Evolutionary conservation across 2,329 filamentous ascomycete species (phyloP).

Genomic region (Fusarium sp.): DNA sequence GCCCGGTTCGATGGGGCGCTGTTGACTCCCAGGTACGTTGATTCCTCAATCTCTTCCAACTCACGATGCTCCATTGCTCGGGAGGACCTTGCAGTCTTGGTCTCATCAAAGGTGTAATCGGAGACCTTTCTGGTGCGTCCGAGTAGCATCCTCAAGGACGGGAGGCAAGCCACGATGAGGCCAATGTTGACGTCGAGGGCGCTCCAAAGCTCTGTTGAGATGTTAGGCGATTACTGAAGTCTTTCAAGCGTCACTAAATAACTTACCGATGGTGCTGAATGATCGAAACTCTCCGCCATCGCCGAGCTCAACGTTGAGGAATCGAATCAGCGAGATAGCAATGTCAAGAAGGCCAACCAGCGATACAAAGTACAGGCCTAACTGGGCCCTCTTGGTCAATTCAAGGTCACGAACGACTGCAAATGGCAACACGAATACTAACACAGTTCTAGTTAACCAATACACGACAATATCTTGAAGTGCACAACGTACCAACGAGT

Average conservation of each 20-base stretch:
- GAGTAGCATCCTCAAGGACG: slow-evolving; percentile 22
- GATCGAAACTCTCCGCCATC: slow-evolving; percentile 23
- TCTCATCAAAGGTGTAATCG: slow-evolving; percentile 21
- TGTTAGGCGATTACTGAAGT: background rate
- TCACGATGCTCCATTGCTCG: slow-evolving; percentile 19
- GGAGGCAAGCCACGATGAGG: slow-evolving; percentile 32
- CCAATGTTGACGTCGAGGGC: slow-evolving; percentile 34
- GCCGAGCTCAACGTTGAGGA: slow-evolving; percentile 28
- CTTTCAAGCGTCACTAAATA: background rate
- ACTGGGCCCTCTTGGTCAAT: slow-evolving; percentile 12
- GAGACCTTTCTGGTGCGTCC: slow-evolving; percentile 12
- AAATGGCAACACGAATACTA: slow-evolving; percentile 29
- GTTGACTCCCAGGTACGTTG: slow-evolving; percentile 18
- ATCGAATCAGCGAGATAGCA: slow-evolving; percentile 28
- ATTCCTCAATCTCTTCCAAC: slow-evolving; percentile 24
- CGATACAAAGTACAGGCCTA: slow-evolving; percentile 25
- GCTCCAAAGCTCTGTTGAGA: slow-evolving; percentile 30
- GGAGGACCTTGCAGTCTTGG: slow-evolving; percentile 24
- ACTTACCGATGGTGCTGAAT: slow-evolving; percentile 8
- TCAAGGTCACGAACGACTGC: slow-evolving; percentile 26
- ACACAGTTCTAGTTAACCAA: background rate
- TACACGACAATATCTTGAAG: accelerated
- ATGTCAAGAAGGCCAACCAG: slow-evolving; percentile 31
- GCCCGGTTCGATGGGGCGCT: slow-evolving; percentile 7
- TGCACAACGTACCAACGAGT: slow-evolving; percentile 17